phyloP scores from a whole-genome alignment of 257 asterid genomes.

The Vinca minor region DNA sequence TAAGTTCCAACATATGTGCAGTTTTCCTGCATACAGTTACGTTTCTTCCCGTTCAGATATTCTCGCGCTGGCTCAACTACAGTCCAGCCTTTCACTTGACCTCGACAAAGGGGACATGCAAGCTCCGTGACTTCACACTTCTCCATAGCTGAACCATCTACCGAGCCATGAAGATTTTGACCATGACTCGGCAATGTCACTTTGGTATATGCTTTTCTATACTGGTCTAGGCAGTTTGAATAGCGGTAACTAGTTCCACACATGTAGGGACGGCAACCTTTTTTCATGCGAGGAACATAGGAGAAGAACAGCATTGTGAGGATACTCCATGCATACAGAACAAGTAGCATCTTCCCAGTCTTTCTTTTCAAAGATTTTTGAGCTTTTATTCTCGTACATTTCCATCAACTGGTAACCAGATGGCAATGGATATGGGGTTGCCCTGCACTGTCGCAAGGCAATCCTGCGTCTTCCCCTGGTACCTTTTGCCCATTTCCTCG shows the following conservation, averaged over 20 bases:
- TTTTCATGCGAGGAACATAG: conserved; percentile 89
- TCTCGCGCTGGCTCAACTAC: conserved; percentile 81
- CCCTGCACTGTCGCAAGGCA: conserved; percentile 38
- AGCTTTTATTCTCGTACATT: conserved; percentile 32
- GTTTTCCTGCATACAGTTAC: conserved; percentile 76
- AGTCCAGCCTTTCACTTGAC: conserved; percentile 99
- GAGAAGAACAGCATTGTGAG: conserved; percentile 97
- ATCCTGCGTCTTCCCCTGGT: conserved; percentile 74
- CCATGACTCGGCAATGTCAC: conserved; percentile 22
- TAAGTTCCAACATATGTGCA: conserved; percentile 69
- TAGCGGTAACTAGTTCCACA: conserved; percentile 90
- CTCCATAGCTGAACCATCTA: conserved; percentile 27
- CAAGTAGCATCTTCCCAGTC: conserved; percentile 97
- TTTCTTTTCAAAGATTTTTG: conserved; percentile 43
- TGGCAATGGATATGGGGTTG: conserved; percentile 60
- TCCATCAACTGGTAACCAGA: conserved; percentile 22
- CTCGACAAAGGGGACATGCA: conserved; percentile 95
- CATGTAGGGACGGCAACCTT: conserved; percentile 98
- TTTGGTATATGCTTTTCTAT: conserved; percentile 76
- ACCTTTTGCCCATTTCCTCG: conserved; percentile 79
- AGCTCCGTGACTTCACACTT: conserved; percentile 54
- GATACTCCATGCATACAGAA: conserved; percentile 95
- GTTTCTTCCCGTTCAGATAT: conserved; percentile 55
- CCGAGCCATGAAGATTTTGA: conserved; percentile 23
- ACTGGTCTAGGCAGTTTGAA: conserved; percentile 96